Evolutionary conservation across 2,329 filamentous ascomycete species (phyloP).

Genomic region (Amesomyces nigricolor): DNA sequence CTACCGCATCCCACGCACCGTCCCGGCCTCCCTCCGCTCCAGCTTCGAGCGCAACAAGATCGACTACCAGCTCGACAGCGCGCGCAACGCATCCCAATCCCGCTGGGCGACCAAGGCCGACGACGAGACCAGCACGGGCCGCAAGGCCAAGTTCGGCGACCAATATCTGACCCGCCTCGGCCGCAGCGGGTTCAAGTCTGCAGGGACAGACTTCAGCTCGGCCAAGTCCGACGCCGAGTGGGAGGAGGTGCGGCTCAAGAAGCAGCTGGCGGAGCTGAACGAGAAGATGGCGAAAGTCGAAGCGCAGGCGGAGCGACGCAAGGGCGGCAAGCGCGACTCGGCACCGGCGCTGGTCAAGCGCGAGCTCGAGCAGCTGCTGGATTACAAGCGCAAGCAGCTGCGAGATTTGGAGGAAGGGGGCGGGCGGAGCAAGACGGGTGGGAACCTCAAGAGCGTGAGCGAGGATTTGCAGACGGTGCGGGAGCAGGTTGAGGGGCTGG

Average conservation of each 20-base stretch:
- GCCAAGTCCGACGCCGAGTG: slow-evolving; percentile 74
- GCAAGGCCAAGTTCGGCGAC: slow-evolving; percentile 96
- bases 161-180: slow-evolving; percentile 90
- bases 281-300: slow-evolving; percentile 81
- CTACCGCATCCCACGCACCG: slow-evolving; percentile 83
- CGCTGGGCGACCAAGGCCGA: slow-evolving; percentile 76
- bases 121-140: slow-evolving; percentile 75
- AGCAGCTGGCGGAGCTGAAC: slow-evolving; percentile 84
- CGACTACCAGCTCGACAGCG: slow-evolving; percentile 86
- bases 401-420: slow-evolving; percentile 68
- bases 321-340: slow-evolving; percentile 61
- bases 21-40: slow-evolving; percentile 83
- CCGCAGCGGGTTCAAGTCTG: slow-evolving; percentile 70
- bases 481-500: slow-evolving; percentile 89
- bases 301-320: slow-evolving; percentile 64
- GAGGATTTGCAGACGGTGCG: slow-evolving; percentile 87
- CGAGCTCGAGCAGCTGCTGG: slow-evolving; percentile 86
- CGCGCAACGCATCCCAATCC: slow-evolving; percentile 58
- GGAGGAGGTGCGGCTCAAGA: slow-evolving; percentile 94
- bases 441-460: slow-evolving; percentile 67
- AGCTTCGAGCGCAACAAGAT: slow-evolving; percentile 96
- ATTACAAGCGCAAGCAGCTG: slow-evolving; percentile 84
- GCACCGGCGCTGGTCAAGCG: slow-evolving; percentile 90
- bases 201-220: slow-evolving; percentile 83
- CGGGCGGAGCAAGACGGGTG: slow-evolving; percentile 62